Percentiles rank a stretch among this genome's conserved stretches.
Evolutionary conservation across 257 asterid species (phyloP).

Genomic region (Mitragyna speciosa): DNA sequence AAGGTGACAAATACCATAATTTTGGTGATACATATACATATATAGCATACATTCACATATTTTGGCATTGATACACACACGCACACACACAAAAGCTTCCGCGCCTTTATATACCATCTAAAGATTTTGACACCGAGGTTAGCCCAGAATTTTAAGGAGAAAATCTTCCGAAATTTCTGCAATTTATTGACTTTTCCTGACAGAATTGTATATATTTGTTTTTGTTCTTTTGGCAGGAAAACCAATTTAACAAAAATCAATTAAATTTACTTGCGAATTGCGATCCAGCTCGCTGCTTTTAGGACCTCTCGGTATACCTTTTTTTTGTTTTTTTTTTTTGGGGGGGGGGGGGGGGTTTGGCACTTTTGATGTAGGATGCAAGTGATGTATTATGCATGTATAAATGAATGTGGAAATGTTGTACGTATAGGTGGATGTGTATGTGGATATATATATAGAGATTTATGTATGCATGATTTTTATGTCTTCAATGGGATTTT

Average conservation of each 20-base stretch:
- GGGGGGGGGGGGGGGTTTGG: too few relatives aligned
- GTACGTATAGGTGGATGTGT: not conserved
- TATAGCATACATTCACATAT: too few relatives aligned
- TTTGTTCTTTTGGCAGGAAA: constrained; percentile 1
- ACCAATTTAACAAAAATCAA: not conserved
- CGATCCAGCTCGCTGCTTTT: constrained; percentile 34
- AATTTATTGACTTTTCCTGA: not conserved
- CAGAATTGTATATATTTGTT: not conserved
- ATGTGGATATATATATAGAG: not conserved
- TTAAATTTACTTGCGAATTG: constrained; percentile 14
- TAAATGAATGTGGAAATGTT: not conserved
- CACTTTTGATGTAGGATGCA: not conserved
- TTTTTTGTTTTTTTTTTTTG: too few relatives aligned
- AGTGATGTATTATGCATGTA: too few relatives aligned
- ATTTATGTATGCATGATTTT: not conserved
- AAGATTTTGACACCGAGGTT: constrained; percentile 13
- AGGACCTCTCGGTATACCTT: constrained; percentile 17
- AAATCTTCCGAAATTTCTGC: not conserved
- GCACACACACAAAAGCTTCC: not conserved
- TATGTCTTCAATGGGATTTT: not conserved
- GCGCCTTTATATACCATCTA: not conserved
- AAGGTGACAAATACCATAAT: too few relatives aligned
- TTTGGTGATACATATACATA: too few relatives aligned
- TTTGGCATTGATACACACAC: too few relatives aligned
- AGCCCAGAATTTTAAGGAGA: constrained; percentile 22